phyloP scores from a whole-genome alignment of 306 rosid species.

The Citrullus amarus region DNA sequence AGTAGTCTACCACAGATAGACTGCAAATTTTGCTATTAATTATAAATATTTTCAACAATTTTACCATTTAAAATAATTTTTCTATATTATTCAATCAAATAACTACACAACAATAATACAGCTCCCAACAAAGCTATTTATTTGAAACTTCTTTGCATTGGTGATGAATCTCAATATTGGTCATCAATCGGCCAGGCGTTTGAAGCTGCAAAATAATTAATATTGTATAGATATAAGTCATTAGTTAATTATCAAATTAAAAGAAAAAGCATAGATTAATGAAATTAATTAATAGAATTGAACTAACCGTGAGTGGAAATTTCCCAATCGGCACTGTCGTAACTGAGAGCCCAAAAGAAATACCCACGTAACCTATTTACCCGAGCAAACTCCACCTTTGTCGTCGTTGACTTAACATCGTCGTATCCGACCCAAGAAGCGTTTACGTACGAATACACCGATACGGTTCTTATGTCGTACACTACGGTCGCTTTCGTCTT shows the following conservation, averaged over 20 bases:
- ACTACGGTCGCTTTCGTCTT: constrained; percentile 7
- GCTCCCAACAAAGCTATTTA: not conserved
- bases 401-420: constrained; percentile 15
- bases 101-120: not conserved
- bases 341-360: constrained; percentile 66
- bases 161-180: not conserved
- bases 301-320: constrained; percentile 27
- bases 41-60: too few relatives aligned
- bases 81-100: not conserved
- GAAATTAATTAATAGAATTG: not conserved
- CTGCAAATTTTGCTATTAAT: too few relatives aligned
- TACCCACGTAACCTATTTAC: constrained; percentile 62
- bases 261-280: not conserved
- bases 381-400: constrained; percentile 51
- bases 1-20: too few relatives aligned
- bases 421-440: constrained; percentile 49
- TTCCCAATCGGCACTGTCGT: constrained; percentile 19
- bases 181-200: not conserved
- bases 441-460: constrained; percentile 23
- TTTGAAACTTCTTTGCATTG: not conserved
- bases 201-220: not conserved
- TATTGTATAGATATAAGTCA: not conserved
- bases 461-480: constrained; percentile 22
- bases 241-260: not conserved
- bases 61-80: too few relatives aligned